Base-by-base conservation (phyloP, 495 filamentous ascomycete genomes). In the Thermothielavioides terrestris region DNA sequence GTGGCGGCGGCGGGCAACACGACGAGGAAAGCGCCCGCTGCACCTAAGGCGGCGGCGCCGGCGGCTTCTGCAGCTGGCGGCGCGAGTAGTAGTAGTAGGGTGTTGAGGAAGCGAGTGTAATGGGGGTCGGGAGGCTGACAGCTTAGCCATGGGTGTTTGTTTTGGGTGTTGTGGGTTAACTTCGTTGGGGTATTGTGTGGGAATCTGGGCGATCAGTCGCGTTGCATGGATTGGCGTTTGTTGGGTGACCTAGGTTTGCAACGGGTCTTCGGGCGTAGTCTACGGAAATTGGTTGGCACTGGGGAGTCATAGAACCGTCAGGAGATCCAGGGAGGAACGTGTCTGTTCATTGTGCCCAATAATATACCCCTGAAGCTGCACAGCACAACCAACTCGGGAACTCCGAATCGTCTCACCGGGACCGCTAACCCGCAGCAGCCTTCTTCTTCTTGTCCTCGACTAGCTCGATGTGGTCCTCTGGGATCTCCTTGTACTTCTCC, bases 371-470 rank as follows among this genome's bases (percentile, higher is more conserved):
- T 12, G 17, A 31, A n/a, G 21, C 21, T 37, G 17, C 15, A 17
- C 28, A 4, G 10, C 21, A 15, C 14, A 2, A 11, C 7, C 2
- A 37, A 22, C 45, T 31, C n/a, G n/a, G n/a, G n/a, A n/a, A n/a
- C n/a, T n/a, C n/a, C n/a, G n/a, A n/a, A n/a, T 46, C 23, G 2
- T 4, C 18, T 11, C 8, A 7, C 46, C 37, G 18, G 2, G 9
- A 8, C 18, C 15, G 15, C 18, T 46, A 47, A 12, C 47, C 59
- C 23, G 57, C 58, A 45, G 37, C 61, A 27, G 58, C 65, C 49
- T 66, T 70, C 75, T 89, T 89, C 77, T 91, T 91, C 78, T 90
- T 92, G 63, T 94, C 88, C 68, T 95, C 89, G 12, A 96, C 79
- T 55, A 88, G 68, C 66, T 97, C 94, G 52, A 97, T 85, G 69